Evolutionary conservation across 1,284 basidiomycete species (phyloP).

Genomic region (Ceraceosorus guamensis): DNA sequence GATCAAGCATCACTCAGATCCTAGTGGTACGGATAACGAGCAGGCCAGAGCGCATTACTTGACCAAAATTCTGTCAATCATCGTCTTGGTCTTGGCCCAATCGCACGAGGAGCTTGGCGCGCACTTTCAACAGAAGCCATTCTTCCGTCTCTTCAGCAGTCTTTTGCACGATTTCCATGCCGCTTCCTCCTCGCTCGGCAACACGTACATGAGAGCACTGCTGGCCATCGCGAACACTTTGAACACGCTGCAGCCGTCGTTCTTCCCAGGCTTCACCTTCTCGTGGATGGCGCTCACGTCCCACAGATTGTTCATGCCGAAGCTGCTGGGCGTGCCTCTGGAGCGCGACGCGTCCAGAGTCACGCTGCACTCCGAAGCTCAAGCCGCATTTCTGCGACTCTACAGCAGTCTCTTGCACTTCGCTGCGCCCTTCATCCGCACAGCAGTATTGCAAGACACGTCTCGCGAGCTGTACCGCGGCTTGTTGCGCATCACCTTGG

Average conservation of each 20-base stretch:
- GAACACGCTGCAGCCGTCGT: constrained; percentile 88
- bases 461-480: constrained; percentile 87
- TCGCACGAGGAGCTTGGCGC: constrained; percentile 87
- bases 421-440: constrained; percentile 80
- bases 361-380: constrained; percentile 79
- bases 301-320: constrained; percentile 94
- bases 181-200: constrained; percentile 69
- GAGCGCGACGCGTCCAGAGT: background rate
- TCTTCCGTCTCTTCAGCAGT: constrained; percentile 97
- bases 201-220: constrained; percentile 82
- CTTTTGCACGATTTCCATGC: constrained; percentile 82
- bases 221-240: constrained; percentile 84
- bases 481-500: constrained; percentile 80
- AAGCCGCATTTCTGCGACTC: constrained; percentile 91
- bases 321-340: constrained; percentile 60
- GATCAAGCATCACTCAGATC: constrained; percentile 98
- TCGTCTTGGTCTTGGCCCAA: constrained; percentile 89
- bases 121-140: constrained; percentile 92
- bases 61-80: constrained; percentile 94
- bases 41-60: constrained; percentile 93
- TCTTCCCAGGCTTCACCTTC: constrained; percentile 96
- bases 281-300: constrained; percentile 96
- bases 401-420: constrained; percentile 89
- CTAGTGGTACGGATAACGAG: constrained; percentile 72
- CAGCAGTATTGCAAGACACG: constrained; percentile 69